Base-by-base conservation (phyloP, 2,329 filamentous ascomycete genomes). In the Magnaporthiopsis rhizophila region DNA sequence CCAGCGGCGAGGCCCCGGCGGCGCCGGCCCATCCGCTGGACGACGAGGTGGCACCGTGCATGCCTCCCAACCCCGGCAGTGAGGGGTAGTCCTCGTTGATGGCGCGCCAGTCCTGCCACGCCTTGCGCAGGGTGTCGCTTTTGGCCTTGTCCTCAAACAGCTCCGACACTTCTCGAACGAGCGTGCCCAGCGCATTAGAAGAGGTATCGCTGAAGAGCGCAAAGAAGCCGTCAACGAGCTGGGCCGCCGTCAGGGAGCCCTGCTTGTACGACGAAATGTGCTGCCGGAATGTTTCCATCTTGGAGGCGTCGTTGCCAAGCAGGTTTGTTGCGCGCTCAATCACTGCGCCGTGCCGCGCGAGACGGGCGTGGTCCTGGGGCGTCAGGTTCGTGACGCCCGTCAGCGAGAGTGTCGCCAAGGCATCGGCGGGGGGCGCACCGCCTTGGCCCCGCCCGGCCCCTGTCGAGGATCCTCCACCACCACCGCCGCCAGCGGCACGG, bases 71-170 rank as follows among this genome's bases (percentile, higher is more conserved):
- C 0, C 89, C 89, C 1, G 94, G 93, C 0, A 98, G 80, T 1
- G 90, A 91, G 0, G 94, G 94, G 69, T 97, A 98, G 74, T 97
- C 93, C 75, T 97, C 93, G 69, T 96, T 96, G 77, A 96, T 95
- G 53, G 92, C 92, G 60, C 91, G 91, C 91, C 94, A 97, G 76
- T 97, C 91, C 69, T 92, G 91, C 92, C 94, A 97, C 1, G 93
- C 91, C 70, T 89, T 89, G 32, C 92, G 84, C 3, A 99, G 79
- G 0, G 80, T 82, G 63, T 89, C 87, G 1, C 86, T 86, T 73
- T 96, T 97, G 24, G 75, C 73, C 62, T 89, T 83, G 69, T 96
- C 89, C 69, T 99, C 94, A 70, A 95, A 98, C 13, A 99, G 86
- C 63, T 98, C 94, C 6, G 94, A 90, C 3, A 97, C 84, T 73